These are phyloP conservation scores for Blastomyces emzantsi DNA, from an alignment of 2,329 filamentous ascomycete species.

Conservation along the genomic window DNA sequence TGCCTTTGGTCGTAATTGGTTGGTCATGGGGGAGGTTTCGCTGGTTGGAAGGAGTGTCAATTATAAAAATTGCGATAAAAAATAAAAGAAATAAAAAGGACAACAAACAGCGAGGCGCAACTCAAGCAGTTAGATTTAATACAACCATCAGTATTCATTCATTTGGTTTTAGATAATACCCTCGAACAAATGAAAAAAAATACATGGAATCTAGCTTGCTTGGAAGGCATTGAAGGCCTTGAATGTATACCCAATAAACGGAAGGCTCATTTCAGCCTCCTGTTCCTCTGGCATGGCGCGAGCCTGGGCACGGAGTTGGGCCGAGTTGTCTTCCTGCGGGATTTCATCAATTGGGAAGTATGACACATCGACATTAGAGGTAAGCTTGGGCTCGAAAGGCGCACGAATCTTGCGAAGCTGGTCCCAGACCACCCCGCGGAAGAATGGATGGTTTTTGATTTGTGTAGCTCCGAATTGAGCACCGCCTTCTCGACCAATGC, in stretches of 20 bases:
- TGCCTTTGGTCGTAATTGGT: background rate
- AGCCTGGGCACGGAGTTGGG: constrained; percentile 74
- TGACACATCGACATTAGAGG: constrained; percentile 88
- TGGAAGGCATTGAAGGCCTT: constrained; percentile 79
- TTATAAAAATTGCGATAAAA: background rate
- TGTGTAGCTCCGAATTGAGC: constrained; percentile 66
- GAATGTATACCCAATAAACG: constrained; percentile 95
- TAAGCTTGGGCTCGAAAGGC: constrained; percentile 89
- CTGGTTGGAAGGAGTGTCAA: background rate
- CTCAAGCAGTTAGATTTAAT: background rate
- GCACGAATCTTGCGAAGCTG: constrained; percentile 85
- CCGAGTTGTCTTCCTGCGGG: constrained; percentile 89
- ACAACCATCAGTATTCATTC: background rate
- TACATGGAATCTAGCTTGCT: constrained; percentile 22
- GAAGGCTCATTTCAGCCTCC: constrained; percentile 87
- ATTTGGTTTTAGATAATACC: background rate
- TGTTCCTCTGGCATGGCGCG: constrained; percentile 65
- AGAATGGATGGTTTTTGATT: constrained; percentile 91
- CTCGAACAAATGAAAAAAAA: background rate
- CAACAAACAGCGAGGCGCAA: background rate
- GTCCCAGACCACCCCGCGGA: constrained; percentile 93
- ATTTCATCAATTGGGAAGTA: constrained; percentile 99
- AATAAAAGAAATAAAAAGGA: background rate
- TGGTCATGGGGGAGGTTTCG: background rate
- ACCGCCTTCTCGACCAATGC: constrained; percentile 61